Conservation (phyloP, 768 basidiomycete species). For the Imleria badia region DNA sequence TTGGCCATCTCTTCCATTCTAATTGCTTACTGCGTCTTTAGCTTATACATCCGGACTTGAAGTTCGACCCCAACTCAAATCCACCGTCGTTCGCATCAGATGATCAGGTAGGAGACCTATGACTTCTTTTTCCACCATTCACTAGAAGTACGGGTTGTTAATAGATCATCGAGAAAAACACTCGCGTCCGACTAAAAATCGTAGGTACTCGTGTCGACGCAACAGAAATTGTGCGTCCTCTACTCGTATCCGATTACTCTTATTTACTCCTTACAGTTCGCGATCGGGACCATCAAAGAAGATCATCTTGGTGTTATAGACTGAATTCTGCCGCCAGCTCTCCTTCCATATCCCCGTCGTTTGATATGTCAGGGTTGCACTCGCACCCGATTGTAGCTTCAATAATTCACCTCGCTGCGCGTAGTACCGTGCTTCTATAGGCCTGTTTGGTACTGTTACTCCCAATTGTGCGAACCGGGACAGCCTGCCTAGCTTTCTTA, state of each 20-base stretch:
- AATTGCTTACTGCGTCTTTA: conserved; percentile 31
- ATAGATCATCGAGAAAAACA: conserved; percentile 92
- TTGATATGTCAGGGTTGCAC: not conserved
- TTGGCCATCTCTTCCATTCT: conserved; percentile 7
- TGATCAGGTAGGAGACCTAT: conserved; percentile 59
- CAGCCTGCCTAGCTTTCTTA: not conserved
- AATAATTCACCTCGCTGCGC: not conserved
- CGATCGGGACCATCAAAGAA: conserved; percentile 97
- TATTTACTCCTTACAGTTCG: conserved; percentile 59
- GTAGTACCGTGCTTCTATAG: not conserved
- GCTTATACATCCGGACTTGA: conserved; percentile 94
- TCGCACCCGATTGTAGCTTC: conserved; percentile 7
- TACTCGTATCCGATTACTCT: not conserved
- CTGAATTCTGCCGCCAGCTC: conserved; percentile 29
- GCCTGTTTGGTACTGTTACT: not conserved
- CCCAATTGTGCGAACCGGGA: not conserved
- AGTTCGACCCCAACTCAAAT: conserved; percentile 93
- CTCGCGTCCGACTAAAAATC: conserved; percentile 89
- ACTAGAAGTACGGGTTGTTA: not conserved
- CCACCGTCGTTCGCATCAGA: conserved; percentile 96
- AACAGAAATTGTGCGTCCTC: conserved; percentile 83
- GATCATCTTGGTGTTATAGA: conserved; percentile 95
- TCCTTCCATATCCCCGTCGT: not conserved
- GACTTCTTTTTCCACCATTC: not conserved
- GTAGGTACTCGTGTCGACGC: conserved; percentile 99